Percentiles rank a stretch among this genome's conserved stretches.
phyloP scores from a whole-genome alignment of 2,329 filamentous ascomycete species.

The Microdochium nivale region DNA sequence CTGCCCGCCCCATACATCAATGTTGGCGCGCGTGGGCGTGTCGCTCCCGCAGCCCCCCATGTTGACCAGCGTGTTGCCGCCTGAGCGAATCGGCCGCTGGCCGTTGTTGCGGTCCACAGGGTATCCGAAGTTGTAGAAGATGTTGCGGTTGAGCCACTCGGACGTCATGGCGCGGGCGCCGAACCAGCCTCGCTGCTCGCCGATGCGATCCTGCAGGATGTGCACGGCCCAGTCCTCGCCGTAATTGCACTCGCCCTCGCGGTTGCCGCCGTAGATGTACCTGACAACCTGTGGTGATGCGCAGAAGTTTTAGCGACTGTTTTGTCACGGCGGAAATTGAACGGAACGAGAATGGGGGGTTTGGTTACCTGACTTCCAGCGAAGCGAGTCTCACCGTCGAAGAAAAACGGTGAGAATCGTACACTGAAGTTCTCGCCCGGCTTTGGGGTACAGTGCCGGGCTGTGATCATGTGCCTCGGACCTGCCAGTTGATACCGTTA shows the following conservation, averaged over 20 bases:
- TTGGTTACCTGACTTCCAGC: background rate
- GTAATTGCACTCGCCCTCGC: conserved; percentile 4
- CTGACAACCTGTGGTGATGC: background rate
- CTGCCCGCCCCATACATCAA: background rate
- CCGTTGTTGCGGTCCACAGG: background rate
- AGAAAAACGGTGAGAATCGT: conserved; percentile 15
- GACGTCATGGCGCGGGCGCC: conserved; percentile 7
- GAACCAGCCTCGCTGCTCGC: conserved; percentile 15
- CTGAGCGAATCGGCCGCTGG: background rate
- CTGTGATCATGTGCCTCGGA: conserved; percentile 18
- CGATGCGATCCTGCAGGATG: conserved; percentile 14
- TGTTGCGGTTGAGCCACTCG: background rate
- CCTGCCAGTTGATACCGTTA: conserved; percentile 3
- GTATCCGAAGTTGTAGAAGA: background rate
- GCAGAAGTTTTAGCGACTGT: too few species aligned
- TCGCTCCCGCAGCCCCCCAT: background rate
- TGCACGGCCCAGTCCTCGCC: conserved; percentile 18
- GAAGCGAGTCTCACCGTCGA: conserved; percentile 9
- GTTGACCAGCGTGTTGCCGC: background rate
- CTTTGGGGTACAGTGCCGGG: conserved; percentile 15
- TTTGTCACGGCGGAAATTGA: too few species aligned
- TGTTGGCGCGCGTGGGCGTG: background rate
- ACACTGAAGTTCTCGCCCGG: conserved; percentile 7
- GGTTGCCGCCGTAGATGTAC: conserved; percentile 1
- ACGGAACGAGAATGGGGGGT: too few species aligned